Conservation (phyloP, 345 rosid genomes). For the Cardiospermum halicacabum region DNA sequence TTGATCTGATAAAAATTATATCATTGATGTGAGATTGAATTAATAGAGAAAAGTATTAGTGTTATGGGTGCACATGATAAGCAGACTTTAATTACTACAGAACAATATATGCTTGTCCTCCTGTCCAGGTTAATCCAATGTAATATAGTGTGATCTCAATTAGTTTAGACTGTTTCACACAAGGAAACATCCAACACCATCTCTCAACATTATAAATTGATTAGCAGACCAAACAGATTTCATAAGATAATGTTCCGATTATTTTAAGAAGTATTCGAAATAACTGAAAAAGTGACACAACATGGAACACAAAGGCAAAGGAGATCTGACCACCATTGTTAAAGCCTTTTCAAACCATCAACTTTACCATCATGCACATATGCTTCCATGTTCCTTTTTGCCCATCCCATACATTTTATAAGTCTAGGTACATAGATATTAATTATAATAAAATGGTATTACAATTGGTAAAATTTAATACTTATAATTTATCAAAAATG, state of each 20-base stretch:
- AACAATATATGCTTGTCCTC: not conserved
- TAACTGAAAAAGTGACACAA: too few relatives aligned
- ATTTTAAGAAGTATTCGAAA: too few relatives aligned
- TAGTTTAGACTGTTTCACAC: not conserved
- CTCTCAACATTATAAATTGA: conserved; percentile 1
- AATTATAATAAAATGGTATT: too few relatives aligned
- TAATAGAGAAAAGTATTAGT: not conserved
- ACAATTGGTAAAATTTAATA: too few relatives aligned
- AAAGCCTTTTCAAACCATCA: not conserved
- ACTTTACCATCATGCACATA: not conserved
- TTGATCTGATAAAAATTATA: too few relatives aligned
- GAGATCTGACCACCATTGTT: not conserved
- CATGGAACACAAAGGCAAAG: too few relatives aligned
- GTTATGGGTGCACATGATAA: conserved; percentile 1
- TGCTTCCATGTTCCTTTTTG: not conserved
- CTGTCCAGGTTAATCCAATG: conserved; percentile 3
- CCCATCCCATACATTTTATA: too few relatives aligned
- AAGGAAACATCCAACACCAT: conserved; percentile 4
- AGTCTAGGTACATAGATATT: too few relatives aligned
- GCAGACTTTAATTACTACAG: not conserved
- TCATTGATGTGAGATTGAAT: not conserved
- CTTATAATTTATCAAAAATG: too few relatives aligned
- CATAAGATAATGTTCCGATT: not conserved
- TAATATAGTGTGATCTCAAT: not conserved
- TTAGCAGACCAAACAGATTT: conserved; percentile 5